A percentile compares a stretch with the other conserved stretches of the same genome.
These are phyloP conservation scores for Lyophyllum shimeji DNA, from an alignment of 768 basidiomycete species.

Conservation along the genomic window DNA sequence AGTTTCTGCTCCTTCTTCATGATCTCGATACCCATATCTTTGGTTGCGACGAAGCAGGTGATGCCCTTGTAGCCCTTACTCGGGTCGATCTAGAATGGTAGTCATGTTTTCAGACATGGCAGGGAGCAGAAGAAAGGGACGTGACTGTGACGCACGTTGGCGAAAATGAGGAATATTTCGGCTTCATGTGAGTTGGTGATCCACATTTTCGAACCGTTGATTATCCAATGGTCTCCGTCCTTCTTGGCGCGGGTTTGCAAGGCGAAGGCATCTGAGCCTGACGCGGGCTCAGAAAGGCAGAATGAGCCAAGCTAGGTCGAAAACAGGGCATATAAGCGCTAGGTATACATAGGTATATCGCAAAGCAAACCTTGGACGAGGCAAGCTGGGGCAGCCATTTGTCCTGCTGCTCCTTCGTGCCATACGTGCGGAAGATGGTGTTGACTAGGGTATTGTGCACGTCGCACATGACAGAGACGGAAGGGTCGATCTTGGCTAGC, in stretches of 20 bases:
- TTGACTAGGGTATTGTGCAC: conserved; percentile 99
- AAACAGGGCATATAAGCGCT: not conserved
- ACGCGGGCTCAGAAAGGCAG: conserved; percentile 89
- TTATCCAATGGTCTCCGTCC: conserved; percentile 79
- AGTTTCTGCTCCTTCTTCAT: conserved; percentile 99
- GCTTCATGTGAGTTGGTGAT: conserved; percentile 95
- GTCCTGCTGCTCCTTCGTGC: conserved; percentile 78
- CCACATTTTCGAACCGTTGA: conserved; percentile 99
- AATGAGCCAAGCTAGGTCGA: conserved; percentile 85
- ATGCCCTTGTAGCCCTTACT: conserved; percentile 98
- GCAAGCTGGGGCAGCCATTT: conserved; percentile 87
- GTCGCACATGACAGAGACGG: conserved; percentile 94
- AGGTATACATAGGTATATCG: not conserved
- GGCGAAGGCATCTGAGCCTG: conserved; percentile 97
- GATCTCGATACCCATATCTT: conserved; percentile 95
- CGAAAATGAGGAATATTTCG: conserved; percentile 91
- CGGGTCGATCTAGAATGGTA: conserved; percentile 66
- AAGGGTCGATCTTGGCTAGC: conserved; percentile 93
- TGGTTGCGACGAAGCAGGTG: conserved; percentile 94
- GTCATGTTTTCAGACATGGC: not conserved
- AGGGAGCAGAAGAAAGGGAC: not conserved
- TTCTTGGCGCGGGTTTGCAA: conserved; percentile 90
- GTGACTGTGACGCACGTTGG: conserved; percentile 63
- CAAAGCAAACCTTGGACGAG: conserved; percentile 59
- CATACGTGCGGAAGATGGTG: conserved; percentile 88